Conservation (phyloP, 108 stramenopile species). For the Parietichytrium sp. region DNA sequence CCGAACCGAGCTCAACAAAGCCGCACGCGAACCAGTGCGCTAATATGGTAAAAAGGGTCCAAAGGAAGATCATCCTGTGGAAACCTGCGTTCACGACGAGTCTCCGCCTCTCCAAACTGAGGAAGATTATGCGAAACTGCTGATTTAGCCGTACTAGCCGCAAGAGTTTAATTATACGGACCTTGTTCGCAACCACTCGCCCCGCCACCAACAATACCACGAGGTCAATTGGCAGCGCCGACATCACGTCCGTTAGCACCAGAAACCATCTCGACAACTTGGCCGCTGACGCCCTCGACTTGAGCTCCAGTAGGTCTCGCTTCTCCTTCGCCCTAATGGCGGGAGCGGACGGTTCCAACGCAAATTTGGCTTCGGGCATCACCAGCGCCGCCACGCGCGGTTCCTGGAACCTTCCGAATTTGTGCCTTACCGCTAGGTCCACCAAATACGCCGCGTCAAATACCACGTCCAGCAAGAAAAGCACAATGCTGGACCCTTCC, state of each 20-base stretch:
- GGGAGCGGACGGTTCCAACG: neutral
- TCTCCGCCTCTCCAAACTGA: neutral
- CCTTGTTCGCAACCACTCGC: neutral
- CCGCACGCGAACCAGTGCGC: slow-evolving; percentile 38
- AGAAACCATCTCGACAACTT: neutral
- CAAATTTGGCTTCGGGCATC: neutral
- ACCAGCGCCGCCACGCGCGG: neutral
- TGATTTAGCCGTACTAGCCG: neutral
- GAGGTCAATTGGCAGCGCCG: neutral
- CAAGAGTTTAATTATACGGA: neutral
- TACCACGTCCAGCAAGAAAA: neutral
- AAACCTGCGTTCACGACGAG: slow-evolving; percentile 9
- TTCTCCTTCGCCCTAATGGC: neutral
- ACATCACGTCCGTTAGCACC: neutral
- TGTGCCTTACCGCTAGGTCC: neutral
- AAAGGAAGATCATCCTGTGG: slow-evolving; percentile 2
- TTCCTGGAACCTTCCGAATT: neutral
- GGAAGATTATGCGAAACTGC: neutral
- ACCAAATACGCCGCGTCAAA: neutral
- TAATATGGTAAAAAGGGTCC: neutral
- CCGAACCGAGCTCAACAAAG: neutral
- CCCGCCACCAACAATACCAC: neutral
- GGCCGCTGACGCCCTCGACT: neutral
- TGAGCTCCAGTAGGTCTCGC: neutral
- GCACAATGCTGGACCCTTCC: neutral